Conservation (phyloP, 2,329 filamentous ascomycete species). For the Ilyonectria sp. region DNA sequence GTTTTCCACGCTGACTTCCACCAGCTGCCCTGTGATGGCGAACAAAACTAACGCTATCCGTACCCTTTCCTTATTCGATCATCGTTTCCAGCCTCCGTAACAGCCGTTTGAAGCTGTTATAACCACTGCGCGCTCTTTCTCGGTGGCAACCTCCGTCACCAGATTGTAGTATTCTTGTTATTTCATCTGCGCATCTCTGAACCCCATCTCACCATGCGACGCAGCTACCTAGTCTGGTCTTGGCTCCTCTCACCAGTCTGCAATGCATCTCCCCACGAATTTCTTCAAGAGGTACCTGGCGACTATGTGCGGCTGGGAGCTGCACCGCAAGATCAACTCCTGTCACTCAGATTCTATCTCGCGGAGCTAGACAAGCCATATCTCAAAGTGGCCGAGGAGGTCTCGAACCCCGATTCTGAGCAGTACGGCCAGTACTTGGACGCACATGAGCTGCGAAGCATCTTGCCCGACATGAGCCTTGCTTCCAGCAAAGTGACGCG, state of each 20-base stretch:
- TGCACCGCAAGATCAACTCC: background rate
- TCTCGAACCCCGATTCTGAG: background rate
- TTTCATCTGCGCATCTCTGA: background rate
- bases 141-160: background rate
- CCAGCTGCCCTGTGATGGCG: too few relatives aligned
- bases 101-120: background rate
- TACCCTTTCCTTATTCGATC: background rate
- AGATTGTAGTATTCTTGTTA: background rate
- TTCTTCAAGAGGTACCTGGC: background rate
- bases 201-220: background rate
- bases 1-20: too few relatives aligned
- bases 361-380: constrained; percentile 2
- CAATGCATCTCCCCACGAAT: background rate
- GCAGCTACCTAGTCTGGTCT: background rate
- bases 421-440: constrained; percentile 2
- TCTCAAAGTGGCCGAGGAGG: background rate
- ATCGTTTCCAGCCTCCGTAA: background rate
- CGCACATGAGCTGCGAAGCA: background rate
- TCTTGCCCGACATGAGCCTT: background rate
- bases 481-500: background rate
- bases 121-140: background rate
- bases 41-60: too few relatives aligned
- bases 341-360: constrained; percentile 1
- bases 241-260: background rate
- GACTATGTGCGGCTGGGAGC: background rate